A percentile compares a stretch with the other conserved stretches of the same genome.
phyloP scores from a whole-genome alignment of 345 rosid species.

The Murraya paniculata region DNA sequence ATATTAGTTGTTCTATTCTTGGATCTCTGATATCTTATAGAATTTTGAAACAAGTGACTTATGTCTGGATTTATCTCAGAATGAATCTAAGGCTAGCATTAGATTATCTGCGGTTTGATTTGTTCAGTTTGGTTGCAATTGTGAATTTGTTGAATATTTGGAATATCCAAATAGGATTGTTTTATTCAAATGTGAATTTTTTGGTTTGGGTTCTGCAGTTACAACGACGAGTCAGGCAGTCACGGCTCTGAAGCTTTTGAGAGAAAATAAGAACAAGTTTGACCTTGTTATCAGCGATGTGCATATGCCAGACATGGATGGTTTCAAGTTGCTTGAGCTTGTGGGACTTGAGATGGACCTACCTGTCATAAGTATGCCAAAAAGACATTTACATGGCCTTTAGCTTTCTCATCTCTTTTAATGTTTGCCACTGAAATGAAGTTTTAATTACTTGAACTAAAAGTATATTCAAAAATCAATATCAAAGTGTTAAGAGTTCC shows the following conservation, averaged over 20 bases:
- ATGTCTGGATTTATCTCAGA: background rate
- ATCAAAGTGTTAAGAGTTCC: background rate
- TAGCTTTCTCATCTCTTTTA: background rate
- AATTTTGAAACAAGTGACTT: background rate
- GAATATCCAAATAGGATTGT: background rate
- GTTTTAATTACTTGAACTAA: background rate
- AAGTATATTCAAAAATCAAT: background rate
- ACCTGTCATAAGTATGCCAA: slow-evolving; percentile 69
- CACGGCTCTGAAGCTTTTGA: slow-evolving; percentile 56
- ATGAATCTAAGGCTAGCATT: background rate
- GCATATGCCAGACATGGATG: slow-evolving; percentile 86
- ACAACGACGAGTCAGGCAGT: slow-evolving; percentile 58
- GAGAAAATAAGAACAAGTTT: slow-evolving; percentile 66
- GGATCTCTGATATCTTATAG: slow-evolving; percentile 2
- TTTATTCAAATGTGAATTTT: slow-evolving; percentile 10
- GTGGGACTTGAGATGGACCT: slow-evolving; percentile 88
- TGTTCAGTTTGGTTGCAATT: slow-evolving; percentile 6
- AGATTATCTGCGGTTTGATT: slow-evolving; percentile 12
- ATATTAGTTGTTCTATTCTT: background rate
- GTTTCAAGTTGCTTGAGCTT: slow-evolving; percentile 76
- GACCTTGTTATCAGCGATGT: slow-evolving; percentile 82
- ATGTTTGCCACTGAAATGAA: background rate
- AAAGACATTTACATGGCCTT: slow-evolving; percentile 4
- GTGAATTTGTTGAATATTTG: slow-evolving; percentile 9
- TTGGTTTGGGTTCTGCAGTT: slow-evolving; percentile 47